A percentile compares a stretch with the other conserved stretches of the same genome.
Evolutionary conservation across 352 stramenopile species (phyloP).

Genomic region (Pythium chondricola): DNA sequence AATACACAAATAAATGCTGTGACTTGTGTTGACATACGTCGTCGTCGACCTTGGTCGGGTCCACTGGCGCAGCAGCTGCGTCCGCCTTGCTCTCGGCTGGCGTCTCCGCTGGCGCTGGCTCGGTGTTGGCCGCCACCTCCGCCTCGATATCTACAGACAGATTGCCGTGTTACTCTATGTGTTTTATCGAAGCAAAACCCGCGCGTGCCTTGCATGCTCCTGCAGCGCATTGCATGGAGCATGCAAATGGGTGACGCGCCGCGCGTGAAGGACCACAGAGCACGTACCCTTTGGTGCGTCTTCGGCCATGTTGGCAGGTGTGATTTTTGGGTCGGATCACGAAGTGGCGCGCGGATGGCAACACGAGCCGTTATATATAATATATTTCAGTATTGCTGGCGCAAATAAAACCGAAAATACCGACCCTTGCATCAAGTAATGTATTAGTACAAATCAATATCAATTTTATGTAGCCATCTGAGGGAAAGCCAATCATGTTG

Average conservation of each 20-base stretch:
- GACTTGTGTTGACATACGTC: slow-evolving; percentile 7
- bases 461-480: not conserved
- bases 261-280: not conserved
- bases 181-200: too few relatives aligned
- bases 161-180: too few relatives aligned
- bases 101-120: slow-evolving; percentile 8
- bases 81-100: slow-evolving; percentile 20
- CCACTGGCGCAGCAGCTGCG: slow-evolving; percentile 5
- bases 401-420: slow-evolving; percentile 26
- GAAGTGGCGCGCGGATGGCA: slow-evolving; percentile 13
- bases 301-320: slow-evolving; percentile 50
- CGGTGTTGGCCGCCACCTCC: slow-evolving; percentile 15
- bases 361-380: slow-evolving; percentile 1
- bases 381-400: too few relatives aligned
- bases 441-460: not conserved
- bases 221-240: too few relatives aligned
- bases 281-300: slow-evolving; percentile 37
- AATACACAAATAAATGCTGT: too few relatives aligned
- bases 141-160: slow-evolving; percentile 18
- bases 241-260: too few relatives aligned
- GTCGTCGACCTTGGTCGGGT: slow-evolving; percentile 19
- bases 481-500: too few relatives aligned
- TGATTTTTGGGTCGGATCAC: slow-evolving; percentile 11
- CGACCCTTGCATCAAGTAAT: not conserved
- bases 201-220: too few relatives aligned